Base-by-base conservation (phyloP, 139 green algal genomes). In the Volvox reticuliferus region DNA sequence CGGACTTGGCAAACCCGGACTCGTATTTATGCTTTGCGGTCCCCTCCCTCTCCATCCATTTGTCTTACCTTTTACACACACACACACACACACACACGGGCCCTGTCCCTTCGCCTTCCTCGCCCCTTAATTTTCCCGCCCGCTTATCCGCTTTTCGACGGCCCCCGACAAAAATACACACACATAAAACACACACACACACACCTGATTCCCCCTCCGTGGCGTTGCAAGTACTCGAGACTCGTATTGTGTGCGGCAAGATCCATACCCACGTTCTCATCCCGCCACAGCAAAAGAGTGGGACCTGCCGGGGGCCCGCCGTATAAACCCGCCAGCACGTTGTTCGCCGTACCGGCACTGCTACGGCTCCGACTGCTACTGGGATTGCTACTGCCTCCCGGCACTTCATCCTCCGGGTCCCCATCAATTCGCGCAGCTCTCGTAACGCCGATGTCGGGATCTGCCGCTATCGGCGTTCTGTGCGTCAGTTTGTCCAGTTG, bases 261-360 rank as follows among this genome's bases (percentile, higher is more conserved):
- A 91, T 98, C 96, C 96, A 98, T 98, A 79, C 96, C 96, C 77
- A 95, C 94, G 55, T 98, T 98, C 88, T 96, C 89, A 0, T 28
- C 26, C 18, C 80, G 84, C 69, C 73, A 83, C 69, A 85, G 69
- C 33, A 81, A 30, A 21, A 78, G 81, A 32, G 71, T 83, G 33
- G 19, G 26, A 22, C 71, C 73, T 0, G 73, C n/a, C 1, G 36
- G 65, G 18, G 73, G 86, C 13, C 85, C 35, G 20, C 78, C 78
- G 76, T 82, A 30, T 1, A 35, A 20, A 30, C 71, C 75, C 12
- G 75, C n/a, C 75, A 55, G 30, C 75, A 55, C 44, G 44, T 55
- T 9, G 44, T 55, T 55, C 44, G 44, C 44, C 44, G 32, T 20
- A 24, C 75, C 61, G 75, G 30, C 20, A 24, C 33, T 30, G 32